Conservation (phyloP, 1,284 basidiomycete genomes). For the Trichosporon sp. region DNA sequence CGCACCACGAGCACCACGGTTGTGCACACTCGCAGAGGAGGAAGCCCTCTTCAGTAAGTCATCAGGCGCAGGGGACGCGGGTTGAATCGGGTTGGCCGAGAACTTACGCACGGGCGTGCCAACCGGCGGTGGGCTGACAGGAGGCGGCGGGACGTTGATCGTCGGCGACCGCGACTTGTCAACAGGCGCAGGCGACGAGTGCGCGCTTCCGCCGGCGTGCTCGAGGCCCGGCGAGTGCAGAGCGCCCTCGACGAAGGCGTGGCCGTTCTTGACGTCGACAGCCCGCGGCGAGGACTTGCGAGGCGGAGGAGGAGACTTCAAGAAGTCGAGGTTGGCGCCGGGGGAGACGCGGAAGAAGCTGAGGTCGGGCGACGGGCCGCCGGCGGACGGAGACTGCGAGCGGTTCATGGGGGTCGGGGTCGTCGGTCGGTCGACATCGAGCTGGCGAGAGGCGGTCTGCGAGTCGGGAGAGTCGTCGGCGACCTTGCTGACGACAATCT, state of each 20-base stretch:
- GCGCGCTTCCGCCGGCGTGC: slow-evolving; percentile 11
- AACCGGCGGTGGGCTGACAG: slow-evolving; percentile 69
- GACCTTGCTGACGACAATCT: slow-evolving; percentile 36
- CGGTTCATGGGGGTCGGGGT: slow-evolving; percentile 31
- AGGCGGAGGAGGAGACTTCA: slow-evolving; percentile 43
- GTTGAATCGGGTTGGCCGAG: slow-evolving; percentile 58
- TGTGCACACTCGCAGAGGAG: slow-evolving; percentile 59
- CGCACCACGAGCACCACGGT: background rate
- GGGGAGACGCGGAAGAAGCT: slow-evolving; percentile 44
- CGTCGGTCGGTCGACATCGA: slow-evolving; percentile 32
- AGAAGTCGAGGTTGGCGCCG: slow-evolving; percentile 49
- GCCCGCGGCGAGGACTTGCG: slow-evolving; percentile 9
- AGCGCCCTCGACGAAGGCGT: slow-evolving; percentile 18
- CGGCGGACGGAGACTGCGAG: slow-evolving; percentile 15
- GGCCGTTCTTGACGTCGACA: background rate
- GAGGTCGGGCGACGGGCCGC: slow-evolving; percentile 29
- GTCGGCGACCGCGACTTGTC: slow-evolving; percentile 77
- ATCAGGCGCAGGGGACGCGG: slow-evolving; percentile 79
- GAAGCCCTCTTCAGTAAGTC: slow-evolving; percentile 82
- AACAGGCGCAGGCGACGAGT: slow-evolving; percentile 47
- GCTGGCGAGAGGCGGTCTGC: slow-evolving; percentile 16
- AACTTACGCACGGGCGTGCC: slow-evolving; percentile 45
- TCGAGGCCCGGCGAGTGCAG: slow-evolving; percentile 33
- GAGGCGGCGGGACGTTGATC: slow-evolving; percentile 79
- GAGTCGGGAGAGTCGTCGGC: slow-evolving; percentile 15